Percentiles rank a stretch among this genome's conserved stretches.
Conservation (phyloP, 768 basidiomycete genomes). For the Boletellus sp. region DNA sequence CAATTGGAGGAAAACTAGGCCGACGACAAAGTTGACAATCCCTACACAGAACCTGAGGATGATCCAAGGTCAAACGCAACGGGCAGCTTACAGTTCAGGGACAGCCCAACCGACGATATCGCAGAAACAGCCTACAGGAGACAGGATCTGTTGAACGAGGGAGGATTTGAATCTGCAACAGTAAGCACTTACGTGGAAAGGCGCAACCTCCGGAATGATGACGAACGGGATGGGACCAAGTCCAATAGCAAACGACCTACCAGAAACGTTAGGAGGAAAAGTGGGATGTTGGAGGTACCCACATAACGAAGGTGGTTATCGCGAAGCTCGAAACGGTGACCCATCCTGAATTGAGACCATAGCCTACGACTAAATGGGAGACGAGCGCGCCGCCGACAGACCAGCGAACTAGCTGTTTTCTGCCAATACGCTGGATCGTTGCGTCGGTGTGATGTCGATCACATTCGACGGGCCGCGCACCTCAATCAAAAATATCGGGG, state of each 20-base stretch:
- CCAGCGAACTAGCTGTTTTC: conserved; percentile 60
- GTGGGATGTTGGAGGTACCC: conserved; percentile 22
- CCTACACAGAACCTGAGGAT: conserved; percentile 41
- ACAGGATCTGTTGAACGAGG: neutral
- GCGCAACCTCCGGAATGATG: conserved; percentile 87
- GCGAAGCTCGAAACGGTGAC: conserved; percentile 65
- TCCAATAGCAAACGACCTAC: conserved; percentile 82
- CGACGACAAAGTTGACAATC: conserved; percentile 82
- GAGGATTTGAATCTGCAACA: neutral
- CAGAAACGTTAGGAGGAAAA: conserved; percentile 2
- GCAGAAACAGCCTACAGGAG: conserved; percentile 69
- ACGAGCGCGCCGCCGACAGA: conserved; percentile 65
- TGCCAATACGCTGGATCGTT: conserved; percentile 58
- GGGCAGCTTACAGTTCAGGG: conserved; percentile 57
- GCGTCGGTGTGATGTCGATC: conserved; percentile 2
- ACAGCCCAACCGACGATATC: conserved; percentile 70
- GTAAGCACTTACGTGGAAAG: conserved; percentile 55
- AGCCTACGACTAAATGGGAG: conserved; percentile 65
- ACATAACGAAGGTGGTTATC: conserved; percentile 81
- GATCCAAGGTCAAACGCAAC: neutral
- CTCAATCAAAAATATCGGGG: conserved; percentile 84
- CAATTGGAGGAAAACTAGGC: conserved; percentile 80
- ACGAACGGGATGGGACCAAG: conserved; percentile 93
- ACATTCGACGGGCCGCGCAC: conserved; percentile 34
- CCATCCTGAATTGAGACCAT: conserved; percentile 61